These are phyloP conservation scores for Colletotrichum cordylinicola DNA, from an alignment of 2,329 filamentous ascomycete species.

Conservation along the genomic window DNA sequence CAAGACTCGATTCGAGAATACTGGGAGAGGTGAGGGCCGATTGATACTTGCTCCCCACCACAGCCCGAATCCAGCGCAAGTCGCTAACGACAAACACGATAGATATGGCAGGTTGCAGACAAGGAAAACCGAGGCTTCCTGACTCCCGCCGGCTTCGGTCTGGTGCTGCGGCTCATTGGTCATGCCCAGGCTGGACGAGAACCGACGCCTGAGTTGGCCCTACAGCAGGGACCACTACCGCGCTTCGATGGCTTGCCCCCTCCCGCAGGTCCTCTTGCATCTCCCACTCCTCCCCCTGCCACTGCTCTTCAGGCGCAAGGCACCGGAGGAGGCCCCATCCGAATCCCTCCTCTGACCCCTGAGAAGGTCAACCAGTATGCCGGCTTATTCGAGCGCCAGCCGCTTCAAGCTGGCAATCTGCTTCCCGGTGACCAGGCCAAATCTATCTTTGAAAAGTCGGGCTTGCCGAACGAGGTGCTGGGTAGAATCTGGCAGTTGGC, in stretches of 20 bases:
- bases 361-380: conserved; percentile 92
- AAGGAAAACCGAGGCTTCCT: conserved; percentile 94
- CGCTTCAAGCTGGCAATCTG: conserved; percentile 72
- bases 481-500: conserved; percentile 97
- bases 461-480: conserved; percentile 85
- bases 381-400: conserved; percentile 88
- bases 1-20: conserved; percentile 81
- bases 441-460: conserved; percentile 92
- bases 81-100: conserved; percentile 18
- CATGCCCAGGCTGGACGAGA: conserved; percentile 90
- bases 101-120: conserved; percentile 99
- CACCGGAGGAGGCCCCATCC: conserved; percentile 72
- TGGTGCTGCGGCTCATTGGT: conserved; percentile 92
- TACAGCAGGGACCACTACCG: conserved; percentile 87
- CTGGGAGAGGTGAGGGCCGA: conserved; percentile 76
- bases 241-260: conserved; percentile 80
- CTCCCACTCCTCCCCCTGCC: conserved; percentile 55
- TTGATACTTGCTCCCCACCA: not conserved
- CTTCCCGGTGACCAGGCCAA: conserved; percentile 88
- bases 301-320: conserved; percentile 59
- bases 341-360: conserved; percentile 86
- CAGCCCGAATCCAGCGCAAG: not conserved
- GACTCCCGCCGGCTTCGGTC: conserved; percentile 89
- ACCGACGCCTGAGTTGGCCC: conserved; percentile 80
- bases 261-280: conserved; percentile 28